These are phyloP conservation scores for Sarocladium kiliense DNA, from an alignment of 2,329 filamentous ascomycete species.

Conservation along the genomic window DNA sequence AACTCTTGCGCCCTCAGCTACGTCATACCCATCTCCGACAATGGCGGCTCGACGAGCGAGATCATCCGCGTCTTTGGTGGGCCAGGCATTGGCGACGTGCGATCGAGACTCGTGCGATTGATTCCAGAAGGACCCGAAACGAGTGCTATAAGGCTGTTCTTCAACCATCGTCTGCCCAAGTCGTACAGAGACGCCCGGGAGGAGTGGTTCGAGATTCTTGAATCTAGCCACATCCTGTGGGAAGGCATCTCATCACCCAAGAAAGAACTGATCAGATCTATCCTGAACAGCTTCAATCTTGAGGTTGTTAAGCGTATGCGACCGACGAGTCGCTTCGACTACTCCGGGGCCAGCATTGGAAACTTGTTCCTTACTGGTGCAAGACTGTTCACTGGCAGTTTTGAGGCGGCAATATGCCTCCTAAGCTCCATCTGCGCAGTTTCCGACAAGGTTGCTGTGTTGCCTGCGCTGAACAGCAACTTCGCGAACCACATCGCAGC, in stretches of 20 bases:
- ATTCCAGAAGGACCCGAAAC: slow-evolving; percentile 66
- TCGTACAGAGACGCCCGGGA: slow-evolving; percentile 53
- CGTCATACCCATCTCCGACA: slow-evolving; percentile 93
- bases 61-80: slow-evolving; percentile 92
- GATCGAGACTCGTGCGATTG: slow-evolving; percentile 72
- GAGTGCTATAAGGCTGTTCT: slow-evolving; percentile 71
- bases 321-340: slow-evolving; percentile 71
- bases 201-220: slow-evolving; percentile 88
- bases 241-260: slow-evolving; percentile 63
- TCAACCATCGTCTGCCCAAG: slow-evolving; percentile 78
- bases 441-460: slow-evolving; percentile 67
- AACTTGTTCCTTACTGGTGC: slow-evolving; percentile 82
- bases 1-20: slow-evolving; percentile 70
- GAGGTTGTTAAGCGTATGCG: slow-evolving; percentile 74
- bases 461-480: slow-evolving; percentile 90
- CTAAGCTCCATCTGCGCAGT: slow-evolving; percentile 84
- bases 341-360: slow-evolving; percentile 68
- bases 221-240: slow-evolving; percentile 77
- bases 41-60: slow-evolving; percentile 90
- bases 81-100: slow-evolving; percentile 57
- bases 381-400: slow-evolving; percentile 83
- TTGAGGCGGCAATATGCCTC: slow-evolving; percentile 89
- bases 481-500: slow-evolving; percentile 94
- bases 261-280: slow-evolving; percentile 70
- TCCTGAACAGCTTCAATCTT: slow-evolving; percentile 70